phyloP scores from a whole-genome alignment of 1,284 basidiomycete genomes.

The Xanthoconium separans region DNA sequence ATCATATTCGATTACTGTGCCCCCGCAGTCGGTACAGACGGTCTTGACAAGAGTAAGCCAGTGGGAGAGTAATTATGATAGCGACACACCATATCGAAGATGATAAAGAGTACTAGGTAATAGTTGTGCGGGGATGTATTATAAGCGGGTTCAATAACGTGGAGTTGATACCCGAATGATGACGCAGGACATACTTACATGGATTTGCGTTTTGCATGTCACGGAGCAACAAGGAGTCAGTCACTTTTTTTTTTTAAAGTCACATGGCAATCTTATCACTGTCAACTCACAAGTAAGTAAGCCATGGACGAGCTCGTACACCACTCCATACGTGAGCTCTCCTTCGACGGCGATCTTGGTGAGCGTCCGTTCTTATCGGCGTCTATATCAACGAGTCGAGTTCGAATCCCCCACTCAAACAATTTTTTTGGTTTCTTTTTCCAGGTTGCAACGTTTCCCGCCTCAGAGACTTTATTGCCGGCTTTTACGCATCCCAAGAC shows the following conservation, averaged over 20 bases:
- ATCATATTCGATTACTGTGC: slow-evolving; percentile 80
- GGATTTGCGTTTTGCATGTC: too few species aligned
- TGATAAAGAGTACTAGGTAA: too few species aligned
- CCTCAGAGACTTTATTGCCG: slow-evolving; percentile 63
- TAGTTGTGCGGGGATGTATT: too few species aligned
- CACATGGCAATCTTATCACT: too few species aligned
- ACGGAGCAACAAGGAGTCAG: neutral
- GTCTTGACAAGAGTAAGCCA: slow-evolving; percentile 32
- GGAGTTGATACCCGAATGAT: too few species aligned
- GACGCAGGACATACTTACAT: too few species aligned
- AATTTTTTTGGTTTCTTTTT: slow-evolving; percentile 25
- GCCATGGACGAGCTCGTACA: slow-evolving; percentile 76
- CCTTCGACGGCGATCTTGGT: slow-evolving; percentile 84
- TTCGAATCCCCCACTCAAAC: slow-evolving; percentile 44
- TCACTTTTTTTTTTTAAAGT: too few species aligned
- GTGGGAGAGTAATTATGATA: neutral
- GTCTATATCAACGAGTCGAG: slow-evolving; percentile 20
- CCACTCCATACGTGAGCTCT: slow-evolving; percentile 72
- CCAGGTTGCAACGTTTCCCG: slow-evolving; percentile 71
- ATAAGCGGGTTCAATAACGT: neutral
- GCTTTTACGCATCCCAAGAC: slow-evolving; percentile 54
- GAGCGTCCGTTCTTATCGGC: slow-evolving; percentile 28
- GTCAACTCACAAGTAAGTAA: too few species aligned
- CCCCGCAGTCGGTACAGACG: slow-evolving; percentile 69
- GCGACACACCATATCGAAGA: slow-evolving; percentile 21